phyloP scores from a whole-genome alignment of 2,329 filamentous ascomycete genomes.

The Malbranchea zuffiana region DNA sequence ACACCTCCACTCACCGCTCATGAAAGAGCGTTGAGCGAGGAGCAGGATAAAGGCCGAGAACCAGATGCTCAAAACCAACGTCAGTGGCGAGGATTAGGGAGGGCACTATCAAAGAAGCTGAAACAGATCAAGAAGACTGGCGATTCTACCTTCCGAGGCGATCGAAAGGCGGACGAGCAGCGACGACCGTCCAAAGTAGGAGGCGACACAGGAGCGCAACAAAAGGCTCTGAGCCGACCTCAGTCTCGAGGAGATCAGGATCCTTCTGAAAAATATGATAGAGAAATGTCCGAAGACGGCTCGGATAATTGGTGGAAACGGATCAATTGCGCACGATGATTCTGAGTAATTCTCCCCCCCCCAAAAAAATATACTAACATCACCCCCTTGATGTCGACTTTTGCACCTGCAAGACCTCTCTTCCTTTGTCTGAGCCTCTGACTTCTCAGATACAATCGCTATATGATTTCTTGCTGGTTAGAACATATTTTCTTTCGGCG shows the following conservation, averaged over 20 bases:
- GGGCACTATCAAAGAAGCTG: slow-evolving; percentile 12
- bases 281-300: slow-evolving; percentile 1
- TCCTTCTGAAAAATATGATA: not conserved
- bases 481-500: no score
- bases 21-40: slow-evolving; percentile 12
- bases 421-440: no score
- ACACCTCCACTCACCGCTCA: slow-evolving; percentile 16
- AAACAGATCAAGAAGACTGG: slow-evolving; percentile 9
- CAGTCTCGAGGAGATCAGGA: not conserved
- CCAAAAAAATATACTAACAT: no score
- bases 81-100: slow-evolving; percentile 12
- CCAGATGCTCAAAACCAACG: not conserved
- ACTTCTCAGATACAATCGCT: no score
- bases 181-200: no score
- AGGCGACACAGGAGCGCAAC: not conserved
- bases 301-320: slow-evolving; percentile 8
- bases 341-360: no score
- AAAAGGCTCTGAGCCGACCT: not conserved
- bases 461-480: no score
- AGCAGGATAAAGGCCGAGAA: slow-evolving; percentile 3
- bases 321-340: slow-evolving; percentile 6
- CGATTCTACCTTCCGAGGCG: not conserved
- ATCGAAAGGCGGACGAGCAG: not conserved
- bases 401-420: no score
- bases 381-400: no score